Conservation (phyloP, 345 rosid genomes). For the Cardamine resedifolia region DNA sequence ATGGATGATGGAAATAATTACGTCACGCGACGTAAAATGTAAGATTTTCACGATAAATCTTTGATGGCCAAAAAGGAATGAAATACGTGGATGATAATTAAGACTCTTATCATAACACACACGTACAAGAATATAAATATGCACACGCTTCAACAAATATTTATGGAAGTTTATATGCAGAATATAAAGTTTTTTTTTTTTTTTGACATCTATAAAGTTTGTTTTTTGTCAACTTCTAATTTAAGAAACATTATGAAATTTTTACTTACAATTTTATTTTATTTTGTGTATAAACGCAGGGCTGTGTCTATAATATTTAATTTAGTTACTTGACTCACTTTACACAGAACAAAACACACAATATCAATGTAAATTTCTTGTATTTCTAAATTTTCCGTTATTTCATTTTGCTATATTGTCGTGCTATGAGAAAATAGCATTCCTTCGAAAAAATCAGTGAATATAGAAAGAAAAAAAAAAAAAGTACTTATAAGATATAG, state of each 20-base stretch:
- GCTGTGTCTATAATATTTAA: not conserved
- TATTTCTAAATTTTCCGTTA: not conserved
- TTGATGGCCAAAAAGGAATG: not conserved
- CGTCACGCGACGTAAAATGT: not conserved
- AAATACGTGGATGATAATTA: constrained; percentile 4
- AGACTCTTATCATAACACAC: not conserved
- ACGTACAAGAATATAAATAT: not conserved
- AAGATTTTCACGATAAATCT: not conserved
- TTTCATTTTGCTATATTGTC: not conserved
- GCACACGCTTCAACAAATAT: not conserved
- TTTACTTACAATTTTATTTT: too few species aligned
- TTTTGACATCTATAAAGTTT: not conserved
- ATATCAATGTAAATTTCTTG: not conserved
- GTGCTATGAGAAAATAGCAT: not conserved
- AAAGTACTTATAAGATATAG: not conserved
- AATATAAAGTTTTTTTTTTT: not conserved
- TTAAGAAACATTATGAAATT: not conserved
- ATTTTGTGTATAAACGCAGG: too few species aligned
- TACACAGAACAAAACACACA: not conserved
- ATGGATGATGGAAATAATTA: constrained; percentile 4
- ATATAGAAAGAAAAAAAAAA: not conserved
- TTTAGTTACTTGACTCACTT: not conserved
- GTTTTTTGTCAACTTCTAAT: not conserved
- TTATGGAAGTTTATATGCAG: not conserved
- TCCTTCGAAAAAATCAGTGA: not conserved